Conservation (phyloP, 768 basidiomycete species). For the Mycena crocata region DNA sequence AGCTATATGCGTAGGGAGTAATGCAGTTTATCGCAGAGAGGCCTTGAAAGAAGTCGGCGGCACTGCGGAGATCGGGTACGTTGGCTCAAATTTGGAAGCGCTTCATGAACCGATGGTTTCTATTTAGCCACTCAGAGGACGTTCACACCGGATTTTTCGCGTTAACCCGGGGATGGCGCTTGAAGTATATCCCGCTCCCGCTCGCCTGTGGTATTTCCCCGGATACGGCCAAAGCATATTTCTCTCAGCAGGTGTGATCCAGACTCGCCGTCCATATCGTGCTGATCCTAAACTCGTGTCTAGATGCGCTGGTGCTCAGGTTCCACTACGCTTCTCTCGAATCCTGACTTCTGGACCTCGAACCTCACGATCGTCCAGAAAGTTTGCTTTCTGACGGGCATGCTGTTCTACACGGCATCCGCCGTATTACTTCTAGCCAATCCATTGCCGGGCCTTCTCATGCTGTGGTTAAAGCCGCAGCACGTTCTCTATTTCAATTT, state of each 20-base stretch:
- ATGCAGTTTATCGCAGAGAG: conserved; percentile 41
- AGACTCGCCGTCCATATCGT: neutral
- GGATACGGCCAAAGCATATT: conserved; percentile 41
- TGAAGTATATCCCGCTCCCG: conserved; percentile 44
- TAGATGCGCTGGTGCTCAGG: conserved; percentile 37
- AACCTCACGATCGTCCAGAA: conserved; percentile 41
- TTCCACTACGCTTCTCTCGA: conserved; percentile 40
- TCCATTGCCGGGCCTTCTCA: too few relatives aligned
- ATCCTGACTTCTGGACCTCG: conserved; percentile 42
- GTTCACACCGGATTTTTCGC: conserved; percentile 44
- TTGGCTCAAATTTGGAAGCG: too few relatives aligned
- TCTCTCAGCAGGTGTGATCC: conserved; percentile 43
- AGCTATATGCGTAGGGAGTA: conserved; percentile 42
- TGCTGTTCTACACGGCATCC: conserved; percentile 42
- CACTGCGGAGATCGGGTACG: conserved; percentile 41
- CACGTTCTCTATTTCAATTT: too few relatives aligned
- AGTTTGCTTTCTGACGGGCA: conserved; percentile 42
- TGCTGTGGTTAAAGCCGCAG: too few relatives aligned
- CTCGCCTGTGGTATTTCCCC: conserved; percentile 43
- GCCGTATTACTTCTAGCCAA: conserved; percentile 35
- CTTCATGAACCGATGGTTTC: too few relatives aligned
- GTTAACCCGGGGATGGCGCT: conserved; percentile 39
- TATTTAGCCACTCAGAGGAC: conserved; percentile 44
- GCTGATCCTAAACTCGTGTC: neutral
- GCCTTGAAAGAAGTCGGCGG: conserved; percentile 41